Conservation (phyloP, 2,329 filamentous ascomycete genomes). For the Calonectria pseudoreteaudii region DNA sequence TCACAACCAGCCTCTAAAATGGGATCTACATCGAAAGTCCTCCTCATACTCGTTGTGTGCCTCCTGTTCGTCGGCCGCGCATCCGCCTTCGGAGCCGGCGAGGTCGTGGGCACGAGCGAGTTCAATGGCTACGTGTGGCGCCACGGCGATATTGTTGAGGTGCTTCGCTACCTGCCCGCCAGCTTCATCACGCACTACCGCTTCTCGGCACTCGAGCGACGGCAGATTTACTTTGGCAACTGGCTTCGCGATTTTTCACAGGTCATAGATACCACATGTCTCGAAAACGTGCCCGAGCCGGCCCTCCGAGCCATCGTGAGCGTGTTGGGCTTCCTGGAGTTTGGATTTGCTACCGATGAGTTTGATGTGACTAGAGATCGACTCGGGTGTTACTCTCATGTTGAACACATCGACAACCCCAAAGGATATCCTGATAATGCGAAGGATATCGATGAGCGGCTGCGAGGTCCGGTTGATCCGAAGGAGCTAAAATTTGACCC, state of each 20-base stretch:
- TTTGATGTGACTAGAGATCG: conserved; percentile 84
- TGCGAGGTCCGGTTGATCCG: conserved; percentile 52
- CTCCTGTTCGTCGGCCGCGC: not conserved
- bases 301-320: conserved; percentile 46
- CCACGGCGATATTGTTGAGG: conserved; percentile 54
- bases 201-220: conserved; percentile 53
- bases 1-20: not conserved
- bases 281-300: conserved; percentile 45
- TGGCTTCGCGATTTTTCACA: conserved; percentile 80
- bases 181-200: conserved; percentile 52
- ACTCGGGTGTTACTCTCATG: conserved; percentile 81
- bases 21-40: not conserved
- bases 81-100: conserved; percentile 52
- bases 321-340: conserved; percentile 46
- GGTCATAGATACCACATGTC: conserved; percentile 72
- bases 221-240: conserved; percentile 53
- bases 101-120: conserved; percentile 50
- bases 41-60: not conserved
- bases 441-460: conserved; percentile 75
- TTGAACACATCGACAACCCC: conserved; percentile 78
- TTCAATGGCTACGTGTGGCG: conserved; percentile 57
- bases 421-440: conserved; percentile 81
- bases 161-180: conserved; percentile 50
- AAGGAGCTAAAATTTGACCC: conserved; percentile 75
- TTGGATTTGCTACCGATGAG: conserved; percentile 79